These are phyloP conservation scores for Xylaria scruposa DNA, from an alignment of 495 filamentous ascomycete genomes.

Conservation along the genomic window DNA sequence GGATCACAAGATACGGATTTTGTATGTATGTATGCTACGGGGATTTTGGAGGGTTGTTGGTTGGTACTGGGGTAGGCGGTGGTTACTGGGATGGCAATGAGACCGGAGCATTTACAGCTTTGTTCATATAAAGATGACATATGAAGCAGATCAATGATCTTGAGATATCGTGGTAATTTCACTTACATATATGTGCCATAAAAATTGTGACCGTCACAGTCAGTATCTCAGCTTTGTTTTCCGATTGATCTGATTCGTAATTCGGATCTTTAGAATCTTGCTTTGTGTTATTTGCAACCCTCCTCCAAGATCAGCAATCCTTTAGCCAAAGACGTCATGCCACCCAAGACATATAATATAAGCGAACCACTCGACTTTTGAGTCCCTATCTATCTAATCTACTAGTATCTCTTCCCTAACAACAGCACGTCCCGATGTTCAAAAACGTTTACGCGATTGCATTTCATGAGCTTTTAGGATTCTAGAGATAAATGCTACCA, in stretches of 20 bases:
- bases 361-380: conserved; percentile 19
- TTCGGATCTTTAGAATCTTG: background rate
- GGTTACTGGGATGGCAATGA: conserved; percentile 5
- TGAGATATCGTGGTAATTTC: conserved; percentile 28
- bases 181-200: conserved; percentile 31
- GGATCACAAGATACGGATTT: conserved; percentile 24
- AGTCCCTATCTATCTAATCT: conserved; percentile 2
- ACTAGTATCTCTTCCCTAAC: background rate
- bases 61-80: background rate
- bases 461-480: background rate
- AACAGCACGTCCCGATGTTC: background rate
- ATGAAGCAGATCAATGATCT: conserved; percentile 15
- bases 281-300: background rate
- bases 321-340: conserved; percentile 4
- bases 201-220: background rate
- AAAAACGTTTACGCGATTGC: conserved; percentile 4
- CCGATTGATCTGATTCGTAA: background rate
- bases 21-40: conserved; percentile 25
- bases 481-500: background rate
- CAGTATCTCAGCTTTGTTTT: background rate
- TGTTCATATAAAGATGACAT: conserved; percentile 6
- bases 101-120: conserved; percentile 14
- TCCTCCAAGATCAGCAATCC: conserved; percentile 8
- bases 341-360: background rate
- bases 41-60: conserved; percentile 7